Percentiles rank a stretch among this genome's conserved stretches.
phyloP scores from a whole-genome alignment of 257 asterid species.

The Solanum corneliomulleri region DNA sequence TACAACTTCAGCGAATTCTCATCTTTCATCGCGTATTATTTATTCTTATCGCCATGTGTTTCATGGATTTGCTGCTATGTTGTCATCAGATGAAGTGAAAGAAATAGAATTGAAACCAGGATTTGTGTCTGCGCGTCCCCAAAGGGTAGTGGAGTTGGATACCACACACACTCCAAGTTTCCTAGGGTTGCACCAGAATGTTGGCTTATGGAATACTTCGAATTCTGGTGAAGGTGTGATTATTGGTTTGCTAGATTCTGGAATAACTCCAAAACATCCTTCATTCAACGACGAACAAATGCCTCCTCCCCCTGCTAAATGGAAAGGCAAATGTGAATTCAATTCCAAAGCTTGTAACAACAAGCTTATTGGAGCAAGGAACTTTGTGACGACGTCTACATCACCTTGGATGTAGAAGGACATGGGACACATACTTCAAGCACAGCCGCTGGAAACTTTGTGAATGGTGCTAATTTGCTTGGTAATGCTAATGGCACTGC shows the following conservation, averaged over 20 bases:
- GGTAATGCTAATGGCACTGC: constrained; percentile 14
- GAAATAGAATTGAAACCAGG: neutral
- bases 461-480: neutral
- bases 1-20: neutral
- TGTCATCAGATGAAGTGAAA: neutral
- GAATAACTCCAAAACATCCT: neutral
- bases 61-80: neutral
- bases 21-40: neutral
- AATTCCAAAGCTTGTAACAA: neutral
- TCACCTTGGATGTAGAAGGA: neutral
- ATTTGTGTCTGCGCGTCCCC: neutral
- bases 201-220: neutral
- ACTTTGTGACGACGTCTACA: neutral
- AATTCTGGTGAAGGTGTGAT: neutral
- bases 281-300: neutral
- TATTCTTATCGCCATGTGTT: neutral
- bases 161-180: neutral
- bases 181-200: neutral
- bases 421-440: constrained; percentile 15
- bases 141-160: neutral
- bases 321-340: neutral
- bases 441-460: constrained; percentile 15
- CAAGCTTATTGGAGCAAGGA: neutral
- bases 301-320: neutral
- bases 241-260: neutral